phyloP scores from a whole-genome alignment of 805 yeast species.

The Crinitomyces ghanaensis region DNA sequence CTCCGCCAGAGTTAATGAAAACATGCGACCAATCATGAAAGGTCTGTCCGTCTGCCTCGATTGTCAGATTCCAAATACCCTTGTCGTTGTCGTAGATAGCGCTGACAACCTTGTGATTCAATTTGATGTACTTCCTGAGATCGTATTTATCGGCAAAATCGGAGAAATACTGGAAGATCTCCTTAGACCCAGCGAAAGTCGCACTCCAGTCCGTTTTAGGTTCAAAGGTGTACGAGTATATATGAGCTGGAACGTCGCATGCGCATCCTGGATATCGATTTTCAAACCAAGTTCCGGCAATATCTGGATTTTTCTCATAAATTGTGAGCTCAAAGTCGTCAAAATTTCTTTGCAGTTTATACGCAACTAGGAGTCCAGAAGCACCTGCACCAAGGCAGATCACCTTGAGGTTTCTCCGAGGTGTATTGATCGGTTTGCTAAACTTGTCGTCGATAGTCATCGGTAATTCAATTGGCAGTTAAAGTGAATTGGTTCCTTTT shows the following conservation, averaged over 20 bases:
- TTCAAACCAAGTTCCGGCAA: conserved; percentile 22
- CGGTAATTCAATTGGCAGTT: too few species aligned
- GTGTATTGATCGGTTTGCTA: too few species aligned
- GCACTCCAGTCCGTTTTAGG: conserved; percentile 21
- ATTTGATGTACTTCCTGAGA: conserved; percentile 14
- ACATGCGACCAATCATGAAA: conserved; percentile 15
- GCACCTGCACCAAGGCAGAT: conserved; percentile 21
- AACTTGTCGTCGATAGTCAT: too few species aligned
- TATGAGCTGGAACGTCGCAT: conserved; percentile 21
- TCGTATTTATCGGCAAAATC: conserved; percentile 18
- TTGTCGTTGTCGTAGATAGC: conserved; percentile 15
- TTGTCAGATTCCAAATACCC: conserved; percentile 5
- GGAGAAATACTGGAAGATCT: conserved; percentile 17
- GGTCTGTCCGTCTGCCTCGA: conserved; percentile 7
- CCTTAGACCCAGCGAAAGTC: conserved; percentile 17
- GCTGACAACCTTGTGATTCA: conserved; percentile 12
- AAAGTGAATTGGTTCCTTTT: too few species aligned
- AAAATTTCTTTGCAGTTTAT: conserved; percentile 13
- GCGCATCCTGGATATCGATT: conserved; percentile 19
- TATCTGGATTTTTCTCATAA: conserved; percentile 22
- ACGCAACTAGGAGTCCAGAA: conserved; percentile 18
- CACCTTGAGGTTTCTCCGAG: too few species aligned
- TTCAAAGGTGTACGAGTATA: conserved; percentile 20
- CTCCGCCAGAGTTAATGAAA: conserved; percentile 20
- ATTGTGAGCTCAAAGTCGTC: conserved; percentile 16